Evolutionary conservation across 1,139 yeast species (phyloP), one percentile per base, ranked within the genome.

Genomic region (Eremothecium gossypii): DNA sequence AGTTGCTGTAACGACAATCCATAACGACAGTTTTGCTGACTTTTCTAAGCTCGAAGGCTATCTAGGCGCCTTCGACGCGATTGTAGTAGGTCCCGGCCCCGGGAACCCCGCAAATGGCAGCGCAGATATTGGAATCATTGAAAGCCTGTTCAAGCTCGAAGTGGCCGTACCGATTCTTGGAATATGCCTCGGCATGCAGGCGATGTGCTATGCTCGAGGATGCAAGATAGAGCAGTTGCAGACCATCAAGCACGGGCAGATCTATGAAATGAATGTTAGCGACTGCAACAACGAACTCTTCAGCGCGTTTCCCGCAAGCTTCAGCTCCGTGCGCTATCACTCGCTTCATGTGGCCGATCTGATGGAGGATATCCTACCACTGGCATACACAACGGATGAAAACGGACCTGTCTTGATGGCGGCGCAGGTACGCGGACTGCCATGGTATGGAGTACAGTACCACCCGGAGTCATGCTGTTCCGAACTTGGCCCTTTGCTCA

Each of bases 381-480:
- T 83, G 44, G 91, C 89, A 0, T 64, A 64, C 43, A 75, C 82
- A 45, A 54, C 49, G 1, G 70, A 60, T 31, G 64, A 62, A 13
- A 52, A 55, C 28, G 64, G 60, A 5, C 52, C 57, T 14, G 67
- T 83, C 2, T 59, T 86, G 33, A 89, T 91, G 98, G 95, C 95
- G 1, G 93, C 74, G 0, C 73, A 66, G 53, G 91, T 85, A 55
- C 52, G 42, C 0, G 26, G 41, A 0, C 63, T 68, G 26, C 97
- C 97, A 0, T 83, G 83, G 64, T 89, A 72, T 63, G 98, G 96
- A 0, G 96, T 93, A 2, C 99, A 93, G 55, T 93, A 89, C 55
- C 99, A 93, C 56, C 98, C 98, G 0, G 99, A 93, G 57, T 86
- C 96, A 0, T 76, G 91, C 33, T 86, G 96, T 55, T 87, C 97